Percentiles rank a stretch among this genome's conserved stretches.
Evolutionary conservation across 2,329 filamentous ascomycete genomes (phyloP).

Genomic region (Neofusicoccum laricinum): DNA sequence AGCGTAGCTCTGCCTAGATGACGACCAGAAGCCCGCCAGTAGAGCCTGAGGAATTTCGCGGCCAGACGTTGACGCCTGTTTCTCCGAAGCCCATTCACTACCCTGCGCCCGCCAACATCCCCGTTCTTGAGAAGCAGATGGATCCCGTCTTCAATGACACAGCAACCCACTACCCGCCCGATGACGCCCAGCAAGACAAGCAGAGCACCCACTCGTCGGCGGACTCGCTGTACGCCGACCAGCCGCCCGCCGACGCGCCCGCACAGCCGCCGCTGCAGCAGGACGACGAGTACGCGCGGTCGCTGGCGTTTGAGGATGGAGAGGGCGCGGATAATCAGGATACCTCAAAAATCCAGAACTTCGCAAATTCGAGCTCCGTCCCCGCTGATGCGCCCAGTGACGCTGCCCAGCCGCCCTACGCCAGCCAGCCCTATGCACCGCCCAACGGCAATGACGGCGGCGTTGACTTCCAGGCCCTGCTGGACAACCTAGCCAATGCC

Average conservation of each 20-base stretch:
- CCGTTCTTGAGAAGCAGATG: constrained; percentile 69
- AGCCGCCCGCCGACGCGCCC: constrained; percentile 21
- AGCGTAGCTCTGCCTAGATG: constrained; percentile 47
- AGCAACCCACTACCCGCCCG: constrained; percentile 52
- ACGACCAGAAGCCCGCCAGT: constrained; percentile 50
- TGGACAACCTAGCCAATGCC: constrained; percentile 38
- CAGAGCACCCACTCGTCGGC: constrained; percentile 26
- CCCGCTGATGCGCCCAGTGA: constrained; percentile 34
- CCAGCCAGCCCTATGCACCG: constrained; percentile 25
- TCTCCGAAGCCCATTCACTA: constrained; percentile 69
- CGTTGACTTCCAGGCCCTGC: constrained; percentile 46
- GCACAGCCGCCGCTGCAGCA: constrained; percentile 24
- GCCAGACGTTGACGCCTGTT: constrained; percentile 65
- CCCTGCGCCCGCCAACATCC: constrained; percentile 66
- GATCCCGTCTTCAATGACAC: constrained; percentile 69
- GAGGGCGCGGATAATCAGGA: constrained; percentile 30
- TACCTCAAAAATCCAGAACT: constrained; percentile 39
- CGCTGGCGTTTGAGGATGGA: constrained; percentile 27
- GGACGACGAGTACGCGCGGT: constrained; percentile 24
- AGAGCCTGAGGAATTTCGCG: constrained; percentile 60
- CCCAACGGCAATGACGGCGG: constrained; percentile 27
- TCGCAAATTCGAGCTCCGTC: constrained; percentile 30
- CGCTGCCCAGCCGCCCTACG: constrained; percentile 22
- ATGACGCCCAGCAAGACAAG: constrained; percentile 33
- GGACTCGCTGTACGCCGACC: constrained; percentile 32